A percentile compares a stretch with the other conserved stretches of the same genome.
These are phyloP conservation scores for Leishmania lainsoni DNA, from an alignment of 208 protist genomes.

Conservation along the genomic window DNA sequence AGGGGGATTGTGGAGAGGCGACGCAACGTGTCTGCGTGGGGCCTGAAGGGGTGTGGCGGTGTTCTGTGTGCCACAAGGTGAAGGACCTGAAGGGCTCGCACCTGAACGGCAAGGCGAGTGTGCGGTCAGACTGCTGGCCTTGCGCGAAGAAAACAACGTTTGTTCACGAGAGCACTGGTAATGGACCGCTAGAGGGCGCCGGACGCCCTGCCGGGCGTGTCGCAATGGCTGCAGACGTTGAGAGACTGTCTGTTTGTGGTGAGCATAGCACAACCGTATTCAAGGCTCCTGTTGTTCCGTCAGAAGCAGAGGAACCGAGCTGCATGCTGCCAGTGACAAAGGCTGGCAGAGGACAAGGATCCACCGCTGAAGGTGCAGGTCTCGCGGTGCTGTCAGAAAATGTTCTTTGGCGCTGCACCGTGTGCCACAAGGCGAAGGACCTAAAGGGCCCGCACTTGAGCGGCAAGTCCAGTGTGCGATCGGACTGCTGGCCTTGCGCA, in stretches of 20 bases:
- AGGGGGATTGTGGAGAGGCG: background rate
- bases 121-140: background rate
- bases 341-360: background rate
- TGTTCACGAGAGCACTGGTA: background rate
- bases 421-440: conserved; percentile 5
- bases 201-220: no score
- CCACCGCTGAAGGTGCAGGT: background rate
- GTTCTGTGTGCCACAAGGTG: background rate
- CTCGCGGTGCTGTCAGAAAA: background rate
- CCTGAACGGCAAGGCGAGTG: conserved; percentile 2
- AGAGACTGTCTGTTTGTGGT: no score
- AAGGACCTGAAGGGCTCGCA: conserved; percentile 2
- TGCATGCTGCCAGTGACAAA: background rate
- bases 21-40: background rate
- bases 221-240: no score
- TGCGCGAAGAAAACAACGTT: conserved; percentile 1
- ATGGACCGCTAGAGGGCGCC: background rate
- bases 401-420: background rate
- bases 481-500: conserved; percentile 4
- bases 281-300: background rate
- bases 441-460: background rate
- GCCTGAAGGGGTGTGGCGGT: background rate
- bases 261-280: background rate
- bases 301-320: background rate
- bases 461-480: conserved; percentile 2